phyloP scores from a whole-genome alignment of 1,284 basidiomycete species.

The Marasmius oreades region DNA sequence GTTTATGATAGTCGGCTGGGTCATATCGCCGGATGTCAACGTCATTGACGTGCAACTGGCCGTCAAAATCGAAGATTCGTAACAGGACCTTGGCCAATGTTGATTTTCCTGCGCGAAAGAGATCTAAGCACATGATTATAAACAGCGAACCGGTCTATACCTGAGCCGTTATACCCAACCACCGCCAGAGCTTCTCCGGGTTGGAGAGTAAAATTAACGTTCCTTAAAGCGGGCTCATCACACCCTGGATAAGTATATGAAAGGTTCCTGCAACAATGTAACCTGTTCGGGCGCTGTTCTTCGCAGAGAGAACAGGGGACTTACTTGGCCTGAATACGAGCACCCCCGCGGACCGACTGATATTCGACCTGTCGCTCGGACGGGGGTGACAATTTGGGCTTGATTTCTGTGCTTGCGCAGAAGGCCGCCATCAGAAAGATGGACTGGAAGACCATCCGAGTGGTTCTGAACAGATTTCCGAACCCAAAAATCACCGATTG shows the following conservation, averaged over 20 bases:
- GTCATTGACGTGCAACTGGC: conserved; percentile 65
- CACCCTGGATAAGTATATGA: conserved; percentile 77
- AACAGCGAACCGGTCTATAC: conserved; percentile 27
- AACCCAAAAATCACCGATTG: conserved; percentile 64
- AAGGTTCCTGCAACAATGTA: conserved; percentile 49
- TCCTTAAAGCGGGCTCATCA: conserved; percentile 56
- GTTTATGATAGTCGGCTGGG: conserved; percentile 67
- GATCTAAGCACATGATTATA: conserved; percentile 7
- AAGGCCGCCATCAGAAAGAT: conserved; percentile 83
- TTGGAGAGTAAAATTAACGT: conserved; percentile 65
- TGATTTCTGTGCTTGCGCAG: conserved; percentile 65
- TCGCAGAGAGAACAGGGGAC: conserved; percentile 15
- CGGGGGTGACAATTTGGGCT: conserved; percentile 61
- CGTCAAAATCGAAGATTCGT: conserved; percentile 69
- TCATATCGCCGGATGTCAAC: conserved; percentile 58
- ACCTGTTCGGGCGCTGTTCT: not conserved
- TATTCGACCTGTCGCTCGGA: conserved; percentile 48
- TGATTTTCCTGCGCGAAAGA: conserved; percentile 13
- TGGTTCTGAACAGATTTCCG: conserved; percentile 55
- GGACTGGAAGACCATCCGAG: conserved; percentile 70
- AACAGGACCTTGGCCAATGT: conserved; percentile 45
- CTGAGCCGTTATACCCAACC: conserved; percentile 80
- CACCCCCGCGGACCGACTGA: conserved; percentile 45
- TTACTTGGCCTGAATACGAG: conserved; percentile 68
- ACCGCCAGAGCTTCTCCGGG: conserved; percentile 79